Evolutionary conservation across 2,329 filamentous ascomycete genomes (phyloP).

Genomic region (Colletotrichum spaethianum): DNA sequence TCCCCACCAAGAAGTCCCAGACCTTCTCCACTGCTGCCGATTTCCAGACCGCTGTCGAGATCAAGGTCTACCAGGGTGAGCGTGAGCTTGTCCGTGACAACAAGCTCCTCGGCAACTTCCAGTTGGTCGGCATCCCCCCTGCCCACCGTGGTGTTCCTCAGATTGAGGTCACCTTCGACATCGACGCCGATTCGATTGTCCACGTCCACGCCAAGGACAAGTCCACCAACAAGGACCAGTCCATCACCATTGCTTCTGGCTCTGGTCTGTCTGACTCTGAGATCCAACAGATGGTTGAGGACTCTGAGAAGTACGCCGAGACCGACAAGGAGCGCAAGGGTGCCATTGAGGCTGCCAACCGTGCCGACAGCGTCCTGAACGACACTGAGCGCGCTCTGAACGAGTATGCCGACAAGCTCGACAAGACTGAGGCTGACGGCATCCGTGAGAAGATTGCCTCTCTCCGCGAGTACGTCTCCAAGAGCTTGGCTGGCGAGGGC

Average conservation of each 20-base stretch:
- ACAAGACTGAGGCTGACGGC: slow-evolving; percentile 94
- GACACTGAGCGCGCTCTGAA: slow-evolving; percentile 98
- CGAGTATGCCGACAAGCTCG: slow-evolving; percentile 95
- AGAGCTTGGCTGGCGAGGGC: slow-evolving; percentile 94
- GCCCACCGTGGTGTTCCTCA: slow-evolving; percentile 97
- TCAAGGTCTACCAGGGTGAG: slow-evolving; percentile 99
- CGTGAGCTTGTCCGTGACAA: slow-evolving; percentile 99
- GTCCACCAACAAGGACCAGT: slow-evolving; percentile 99
- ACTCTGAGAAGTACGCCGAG: slow-evolving; percentile 97
- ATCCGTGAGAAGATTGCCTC: slow-evolving; percentile 93
- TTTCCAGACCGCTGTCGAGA: slow-evolving; percentile 98
- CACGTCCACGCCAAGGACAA: slow-evolving; percentile 99
- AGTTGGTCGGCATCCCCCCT: slow-evolving; percentile 96
- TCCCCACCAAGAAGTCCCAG: slow-evolving; percentile 99
- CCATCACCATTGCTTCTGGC: slow-evolving; percentile 97
- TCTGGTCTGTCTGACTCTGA: slow-evolving; percentile 95
- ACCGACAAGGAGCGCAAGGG: slow-evolving; percentile 96
- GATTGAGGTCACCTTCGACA: slow-evolving; percentile 98
- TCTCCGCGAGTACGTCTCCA: slow-evolving; percentile 91
- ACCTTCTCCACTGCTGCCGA: slow-evolving; percentile 97
- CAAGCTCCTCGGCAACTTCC: slow-evolving; percentile 99
- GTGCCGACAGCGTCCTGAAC: slow-evolving; percentile 94
- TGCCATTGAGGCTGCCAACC: slow-evolving; percentile 96
- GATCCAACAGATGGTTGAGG: slow-evolving; percentile 97
- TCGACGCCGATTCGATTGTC: slow-evolving; percentile 97